These are phyloP conservation scores for Coemansia furcata DNA, from an alignment of 192 early-diverging fungal species.

Conservation along the genomic window DNA sequence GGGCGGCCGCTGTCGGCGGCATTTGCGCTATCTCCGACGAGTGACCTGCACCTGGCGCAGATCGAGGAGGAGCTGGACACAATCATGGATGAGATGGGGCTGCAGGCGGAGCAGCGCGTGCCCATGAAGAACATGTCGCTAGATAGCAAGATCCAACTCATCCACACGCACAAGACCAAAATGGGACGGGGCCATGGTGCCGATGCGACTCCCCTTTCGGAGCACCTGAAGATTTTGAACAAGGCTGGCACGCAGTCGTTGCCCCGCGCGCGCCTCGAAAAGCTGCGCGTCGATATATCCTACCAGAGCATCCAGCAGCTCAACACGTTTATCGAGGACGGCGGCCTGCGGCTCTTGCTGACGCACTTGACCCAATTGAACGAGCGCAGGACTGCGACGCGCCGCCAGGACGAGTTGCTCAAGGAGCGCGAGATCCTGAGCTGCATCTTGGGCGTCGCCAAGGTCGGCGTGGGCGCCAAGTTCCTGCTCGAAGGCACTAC, in stretches of 20 bases:
- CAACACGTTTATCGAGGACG: slow-evolving; percentile 36
- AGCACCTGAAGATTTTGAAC: slow-evolving; percentile 39
- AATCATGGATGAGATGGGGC: slow-evolving; percentile 49
- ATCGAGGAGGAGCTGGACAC: slow-evolving; percentile 50
- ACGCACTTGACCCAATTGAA: slow-evolving; percentile 43
- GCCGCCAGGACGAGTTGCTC: slow-evolving; percentile 36
- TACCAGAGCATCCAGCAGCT: slow-evolving; percentile 50
- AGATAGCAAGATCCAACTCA: slow-evolving; percentile 45
- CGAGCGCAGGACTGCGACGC: slow-evolving; percentile 18
- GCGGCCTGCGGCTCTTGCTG: slow-evolving; percentile 41
- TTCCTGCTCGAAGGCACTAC: slow-evolving; percentile 15
- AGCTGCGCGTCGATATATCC: slow-evolving; percentile 42
- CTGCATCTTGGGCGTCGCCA: slow-evolving; percentile 39
- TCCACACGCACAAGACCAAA: slow-evolving; percentile 42
- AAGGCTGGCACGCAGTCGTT: slow-evolving; percentile 44
- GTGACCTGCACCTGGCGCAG: slow-evolving; percentile 38
- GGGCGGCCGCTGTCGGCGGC: slow-evolving; percentile 22
- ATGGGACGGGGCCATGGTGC: background rate
- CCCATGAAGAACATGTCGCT: slow-evolving; percentile 39
- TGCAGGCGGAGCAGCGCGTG: slow-evolving; percentile 38
- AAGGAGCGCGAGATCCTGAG: slow-evolving; percentile 47
- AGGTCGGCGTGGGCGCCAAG: slow-evolving; percentile 22
- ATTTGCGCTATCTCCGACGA: slow-evolving; percentile 15
- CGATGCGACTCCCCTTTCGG: slow-evolving; percentile 29
- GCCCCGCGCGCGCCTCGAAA: slow-evolving; percentile 42